A percentile compares a stretch with the other conserved stretches of the same genome.
phyloP scores from a whole-genome alignment of 2,329 filamentous ascomycete genomes.

The Hypoxylon sp. region DNA sequence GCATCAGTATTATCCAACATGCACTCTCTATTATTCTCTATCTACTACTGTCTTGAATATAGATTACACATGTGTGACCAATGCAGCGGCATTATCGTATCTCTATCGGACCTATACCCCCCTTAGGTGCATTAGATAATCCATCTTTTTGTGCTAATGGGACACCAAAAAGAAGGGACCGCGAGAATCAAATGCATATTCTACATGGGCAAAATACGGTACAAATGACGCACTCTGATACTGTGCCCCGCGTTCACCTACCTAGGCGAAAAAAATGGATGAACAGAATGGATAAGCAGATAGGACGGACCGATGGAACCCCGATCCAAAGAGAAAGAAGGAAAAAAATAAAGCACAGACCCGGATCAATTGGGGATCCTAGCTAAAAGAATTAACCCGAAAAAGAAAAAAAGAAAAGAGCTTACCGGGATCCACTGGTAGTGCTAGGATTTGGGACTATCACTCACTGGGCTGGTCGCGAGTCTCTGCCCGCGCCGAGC shows the following conservation, averaged over 20 bases:
- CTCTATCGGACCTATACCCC: conserved; percentile 5
- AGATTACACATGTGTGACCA: not conserved
- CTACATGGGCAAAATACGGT: conserved; percentile 33
- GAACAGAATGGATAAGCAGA: conserved; percentile 22
- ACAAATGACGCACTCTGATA: conserved; percentile 11
- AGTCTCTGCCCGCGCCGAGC: conserved; percentile 37
- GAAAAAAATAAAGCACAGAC: no score
- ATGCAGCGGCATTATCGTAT: conserved; percentile 5
- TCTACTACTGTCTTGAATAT: not conserved
- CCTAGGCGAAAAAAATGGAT: not conserved
- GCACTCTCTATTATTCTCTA: not conserved
- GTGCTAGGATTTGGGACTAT: not conserved
- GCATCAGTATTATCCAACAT: no score
- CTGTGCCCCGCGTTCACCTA: conserved; percentile 39
- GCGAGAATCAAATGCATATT: conserved; percentile 19
- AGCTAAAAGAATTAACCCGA: conserved; percentile 35
- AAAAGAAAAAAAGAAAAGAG: conserved; percentile 23
- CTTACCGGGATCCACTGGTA: conserved; percentile 20
- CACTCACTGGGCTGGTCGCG: conserved; percentile 33
- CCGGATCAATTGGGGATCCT: conserved; percentile 38
- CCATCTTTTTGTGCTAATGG: no score
- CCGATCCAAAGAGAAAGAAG: conserved; percentile 18
- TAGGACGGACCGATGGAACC: conserved; percentile 25
- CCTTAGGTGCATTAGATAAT: conserved; percentile 17
- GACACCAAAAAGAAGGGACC: no score